These are phyloP conservation scores for Acidomyces sp. DNA, from an alignment of 495 filamentous ascomycete genomes.

Conservation along the genomic window DNA sequence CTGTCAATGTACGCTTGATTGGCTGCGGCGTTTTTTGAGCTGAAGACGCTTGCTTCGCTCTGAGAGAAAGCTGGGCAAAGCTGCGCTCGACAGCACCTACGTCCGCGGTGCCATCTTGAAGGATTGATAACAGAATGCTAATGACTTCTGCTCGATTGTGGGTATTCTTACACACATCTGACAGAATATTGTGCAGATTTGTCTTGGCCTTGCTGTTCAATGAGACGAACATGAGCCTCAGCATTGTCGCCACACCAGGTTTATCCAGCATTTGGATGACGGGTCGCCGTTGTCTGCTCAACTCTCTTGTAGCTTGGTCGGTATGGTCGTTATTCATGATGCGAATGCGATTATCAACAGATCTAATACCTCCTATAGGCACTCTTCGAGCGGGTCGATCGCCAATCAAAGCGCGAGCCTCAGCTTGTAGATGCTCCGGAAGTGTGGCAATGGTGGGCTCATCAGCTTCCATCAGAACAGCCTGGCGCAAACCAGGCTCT, in stretches of 20 bases:
- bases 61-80: constrained; percentile 81
- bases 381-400: constrained; percentile 29
- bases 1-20: constrained; percentile 55
- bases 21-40: constrained; percentile 66
- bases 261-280: constrained; percentile 96
- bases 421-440: constrained; percentile 68
- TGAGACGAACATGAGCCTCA: constrained; percentile 93
- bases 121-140: constrained; percentile 76
- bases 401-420: constrained; percentile 61
- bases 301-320: neutral
- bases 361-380: neutral
- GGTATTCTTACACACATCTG: constrained; percentile 81
- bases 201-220: constrained; percentile 70
- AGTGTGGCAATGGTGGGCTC: constrained; percentile 78
- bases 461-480: constrained; percentile 80
- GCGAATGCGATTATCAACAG: neutral
- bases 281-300: constrained; percentile 45
- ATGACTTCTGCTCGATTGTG: constrained; percentile 93
- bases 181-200: constrained; percentile 71
- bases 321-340: neutral
- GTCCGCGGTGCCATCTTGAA: constrained; percentile 93
- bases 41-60: constrained; percentile 70
- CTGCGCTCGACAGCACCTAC: constrained; percentile 87
- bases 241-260: constrained; percentile 79
- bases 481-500: constrained; percentile 68